These are phyloP conservation scores for Saturnispora ahearnii DNA, from an alignment of 805 yeast genomes.

Conservation along the genomic window DNA sequence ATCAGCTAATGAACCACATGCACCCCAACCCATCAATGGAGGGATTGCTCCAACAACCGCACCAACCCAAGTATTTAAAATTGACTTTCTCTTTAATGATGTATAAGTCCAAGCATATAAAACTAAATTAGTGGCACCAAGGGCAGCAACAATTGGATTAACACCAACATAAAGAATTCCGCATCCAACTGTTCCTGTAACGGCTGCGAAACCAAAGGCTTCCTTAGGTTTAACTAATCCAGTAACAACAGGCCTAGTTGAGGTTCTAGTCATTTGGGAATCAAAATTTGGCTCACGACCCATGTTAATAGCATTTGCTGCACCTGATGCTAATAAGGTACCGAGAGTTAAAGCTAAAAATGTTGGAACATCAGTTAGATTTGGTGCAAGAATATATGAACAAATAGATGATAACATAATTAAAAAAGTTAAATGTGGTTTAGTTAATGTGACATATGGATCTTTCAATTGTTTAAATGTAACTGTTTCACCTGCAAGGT, in stretches of 20 bases:
- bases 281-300: slow-evolving; percentile 92
- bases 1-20: slow-evolving; percentile 65
- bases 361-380: slow-evolving; percentile 62
- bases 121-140: slow-evolving; percentile 75
- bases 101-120: slow-evolving; percentile 90
- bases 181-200: slow-evolving; percentile 65
- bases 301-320: slow-evolving; percentile 97
- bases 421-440: slow-evolving; percentile 79
- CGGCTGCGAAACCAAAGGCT: slow-evolving; percentile 73
- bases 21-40: slow-evolving; percentile 99
- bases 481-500: slow-evolving; percentile 19
- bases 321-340: slow-evolving; percentile 79
- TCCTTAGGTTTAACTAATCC: slow-evolving; percentile 68
- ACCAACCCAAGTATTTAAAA: slow-evolving; percentile 95
- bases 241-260: slow-evolving; percentile 81
- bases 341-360: slow-evolving; percentile 71
- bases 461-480: slow-evolving; percentile 34
- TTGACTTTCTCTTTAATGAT: slow-evolving; percentile 74
- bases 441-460: slow-evolving; percentile 74
- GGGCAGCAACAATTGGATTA: slow-evolving; percentile 69
- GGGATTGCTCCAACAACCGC: slow-evolving; percentile 99
- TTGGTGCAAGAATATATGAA: slow-evolving; percentile 87
- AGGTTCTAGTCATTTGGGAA: slow-evolving; percentile 77
- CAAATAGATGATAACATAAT: slow-evolving; percentile 90
- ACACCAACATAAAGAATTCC: slow-evolving; percentile 68